A percentile compares a stretch with the other conserved stretches of the same genome.
These are phyloP conservation scores for Lentinus tigrinus DNA, from an alignment of 768 basidiomycete genomes.

Conservation along the genomic window DNA sequence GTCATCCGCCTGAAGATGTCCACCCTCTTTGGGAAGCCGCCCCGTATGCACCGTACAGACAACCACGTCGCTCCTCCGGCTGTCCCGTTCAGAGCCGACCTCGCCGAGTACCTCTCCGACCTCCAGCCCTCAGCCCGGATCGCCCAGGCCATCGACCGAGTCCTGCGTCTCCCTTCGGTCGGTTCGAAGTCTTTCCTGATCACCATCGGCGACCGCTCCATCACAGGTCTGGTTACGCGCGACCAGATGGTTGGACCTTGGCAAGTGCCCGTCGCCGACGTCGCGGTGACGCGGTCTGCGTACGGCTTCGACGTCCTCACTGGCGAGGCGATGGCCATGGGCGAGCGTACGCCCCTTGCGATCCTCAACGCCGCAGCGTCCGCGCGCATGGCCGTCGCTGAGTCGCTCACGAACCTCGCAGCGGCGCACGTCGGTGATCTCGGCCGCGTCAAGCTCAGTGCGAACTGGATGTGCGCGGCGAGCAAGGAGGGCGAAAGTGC, in stretches of 20 bases:
- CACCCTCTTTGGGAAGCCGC: constrained; percentile 94
- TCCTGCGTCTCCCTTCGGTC: constrained; percentile 89
- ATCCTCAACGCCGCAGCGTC: constrained; percentile 86
- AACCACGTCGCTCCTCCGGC: constrained; percentile 27
- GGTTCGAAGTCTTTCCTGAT: constrained; percentile 97
- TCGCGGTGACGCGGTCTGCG: constrained; percentile 91
- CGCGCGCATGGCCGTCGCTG: constrained; percentile 94
- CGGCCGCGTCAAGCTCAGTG: constrained; percentile 85
- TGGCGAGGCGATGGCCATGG: constrained; percentile 99
- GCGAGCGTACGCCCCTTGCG: constrained; percentile 93
- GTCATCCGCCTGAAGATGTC: constrained; percentile 92
- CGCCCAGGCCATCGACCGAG: constrained; percentile 67
- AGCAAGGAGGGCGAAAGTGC: constrained; percentile 87
- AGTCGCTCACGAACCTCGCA: constrained; percentile 87
- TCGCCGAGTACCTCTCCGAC: constrained; percentile 63
- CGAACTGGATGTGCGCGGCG: constrained; percentile 99
- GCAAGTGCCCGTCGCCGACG: constrained; percentile 97
- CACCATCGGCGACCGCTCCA: constrained; percentile 93
- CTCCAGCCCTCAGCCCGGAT: constrained; percentile 44
- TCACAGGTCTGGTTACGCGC: constrained; percentile 91
- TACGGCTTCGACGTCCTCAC: constrained; percentile 84
- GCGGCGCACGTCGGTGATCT: constrained; percentile 76
- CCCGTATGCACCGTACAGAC: constrained; percentile 83
- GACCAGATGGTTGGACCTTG: constrained; percentile 99
- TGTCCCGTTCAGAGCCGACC: constrained; percentile 66